A percentile compares a stretch with the other conserved stretches of the same genome.
Evolutionary conservation across 331 rosid species (phyloP).

Genomic region (Stylosanthes scabra): DNA sequence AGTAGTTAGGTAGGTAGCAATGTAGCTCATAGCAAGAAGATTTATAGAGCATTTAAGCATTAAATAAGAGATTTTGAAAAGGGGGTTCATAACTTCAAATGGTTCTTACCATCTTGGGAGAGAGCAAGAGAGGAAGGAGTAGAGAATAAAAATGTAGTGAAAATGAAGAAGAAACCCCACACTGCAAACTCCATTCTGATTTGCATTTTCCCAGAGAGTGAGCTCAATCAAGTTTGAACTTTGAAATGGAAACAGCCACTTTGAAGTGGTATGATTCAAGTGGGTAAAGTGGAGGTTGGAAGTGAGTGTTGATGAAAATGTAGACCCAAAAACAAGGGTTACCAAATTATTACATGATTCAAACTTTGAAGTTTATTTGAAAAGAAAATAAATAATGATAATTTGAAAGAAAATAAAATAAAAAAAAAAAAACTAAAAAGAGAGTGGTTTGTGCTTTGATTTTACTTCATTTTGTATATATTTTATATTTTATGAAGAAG

Average conservation of each 20-base stretch:
- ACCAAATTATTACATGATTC: constrained; percentile 36
- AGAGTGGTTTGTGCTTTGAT: neutral
- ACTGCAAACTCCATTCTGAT: constrained; percentile 53
- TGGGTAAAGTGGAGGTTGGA: constrained; percentile 36
- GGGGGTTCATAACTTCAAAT: neutral
- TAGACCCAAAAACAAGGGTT: constrained; percentile 19
- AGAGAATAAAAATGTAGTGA: constrained; percentile 35
- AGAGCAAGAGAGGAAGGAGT: constrained; percentile 63
- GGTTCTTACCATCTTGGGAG: constrained; percentile 70
- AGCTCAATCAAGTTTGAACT: constrained; percentile 7
- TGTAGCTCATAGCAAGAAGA: neutral
- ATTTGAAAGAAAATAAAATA: constrained; percentile 41
- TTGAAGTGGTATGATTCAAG: constrained; percentile 36
- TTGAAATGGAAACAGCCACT: constrained; percentile 30
- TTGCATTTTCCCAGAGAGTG: constrained; percentile 24
- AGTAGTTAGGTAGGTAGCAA: neutral
- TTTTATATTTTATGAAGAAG: constrained; percentile 32
- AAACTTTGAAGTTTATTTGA: constrained; percentile 25
- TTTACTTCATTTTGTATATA: constrained; percentile 21
- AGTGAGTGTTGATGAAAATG: constrained; percentile 34
- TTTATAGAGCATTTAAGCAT: neutral
- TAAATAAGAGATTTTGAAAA: neutral
- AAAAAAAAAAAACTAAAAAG: constrained; percentile 16
- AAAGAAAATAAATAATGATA: constrained; percentile 37
- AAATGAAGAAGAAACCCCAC: constrained; percentile 49